Percentiles rank a stretch among this genome's conserved stretches.
These are phyloP conservation scores for Trametes villosa DNA, from an alignment of 768 basidiomycete genomes.

Conservation along the genomic window DNA sequence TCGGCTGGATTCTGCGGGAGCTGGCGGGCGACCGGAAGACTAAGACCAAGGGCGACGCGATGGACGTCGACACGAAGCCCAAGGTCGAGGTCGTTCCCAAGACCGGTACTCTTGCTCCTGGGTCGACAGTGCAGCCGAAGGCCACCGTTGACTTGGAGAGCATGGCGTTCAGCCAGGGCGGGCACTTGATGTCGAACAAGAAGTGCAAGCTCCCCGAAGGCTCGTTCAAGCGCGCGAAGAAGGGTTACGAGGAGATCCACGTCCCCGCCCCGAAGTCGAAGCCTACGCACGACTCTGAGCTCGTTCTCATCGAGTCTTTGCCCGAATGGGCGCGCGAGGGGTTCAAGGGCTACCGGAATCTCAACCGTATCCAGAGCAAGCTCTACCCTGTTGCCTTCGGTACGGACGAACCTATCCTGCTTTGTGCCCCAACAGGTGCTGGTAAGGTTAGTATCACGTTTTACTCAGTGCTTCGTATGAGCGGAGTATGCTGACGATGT, in stretches of 20 bases:
- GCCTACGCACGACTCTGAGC: constrained; percentile 60
- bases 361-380: constrained; percentile 94
- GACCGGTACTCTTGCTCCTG: constrained; percentile 86
- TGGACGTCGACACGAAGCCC: constrained; percentile 76
- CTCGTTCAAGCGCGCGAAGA: constrained; percentile 94
- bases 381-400: constrained; percentile 92
- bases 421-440: constrained; percentile 98
- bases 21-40: constrained; percentile 80
- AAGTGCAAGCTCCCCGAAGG: constrained; percentile 98
- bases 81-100: constrained; percentile 59
- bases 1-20: constrained; percentile 94
- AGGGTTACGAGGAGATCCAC: constrained; percentile 98
- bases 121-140: constrained; percentile 86
- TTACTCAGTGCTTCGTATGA: neutral
- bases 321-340: constrained; percentile 89
- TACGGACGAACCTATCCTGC: constrained; percentile 90
- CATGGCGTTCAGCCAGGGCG: constrained; percentile 96
- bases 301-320: constrained; percentile 71
- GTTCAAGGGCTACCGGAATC: constrained; percentile 73
- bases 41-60: constrained; percentile 60
- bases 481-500: constrained; percentile 21
- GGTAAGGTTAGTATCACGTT: constrained; percentile 75
- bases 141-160: constrained; percentile 85
- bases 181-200: constrained; percentile 98
- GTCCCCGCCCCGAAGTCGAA: constrained; percentile 91